Evolutionary conservation across 768 basidiomycete genomes (phyloP), one percentile per base, ranked within the genome.

Genomic region (Mycena olivaceomarginata): DNA sequence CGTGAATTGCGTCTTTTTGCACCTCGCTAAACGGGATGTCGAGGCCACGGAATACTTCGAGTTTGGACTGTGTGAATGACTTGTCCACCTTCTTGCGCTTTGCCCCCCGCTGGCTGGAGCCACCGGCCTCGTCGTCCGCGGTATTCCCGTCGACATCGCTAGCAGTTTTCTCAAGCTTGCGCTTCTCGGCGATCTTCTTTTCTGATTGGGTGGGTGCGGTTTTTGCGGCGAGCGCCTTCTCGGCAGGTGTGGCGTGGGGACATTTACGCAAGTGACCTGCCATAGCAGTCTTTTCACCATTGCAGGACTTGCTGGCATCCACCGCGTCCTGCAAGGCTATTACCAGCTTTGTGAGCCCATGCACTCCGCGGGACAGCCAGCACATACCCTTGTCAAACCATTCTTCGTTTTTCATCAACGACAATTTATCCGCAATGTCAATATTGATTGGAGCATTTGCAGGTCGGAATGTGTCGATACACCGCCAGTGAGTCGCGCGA

Each of bases 401-500:
- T 9, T 4, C 53, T 16, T 56, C 67, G 13, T 69, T 69, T 15
- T 56, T 41, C 51, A 59, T 70, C 68, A 60, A 37, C 9, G 68
- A 45, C 56, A 59, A 31, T 13, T 70, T 51, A 2, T 15, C 57
- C 12, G 16, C 40, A 13, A 39, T 20, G 20, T 70, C 68, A 56
- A 70, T 51, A 18, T 70, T 16, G 15, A 70, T 70, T 16, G 68
- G 41, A 16, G 56, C 41, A 40, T 59, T 37, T 16, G 39, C 41
- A 39, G 68, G 68, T 37, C 68, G 56, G 39, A 43, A 41, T 18
- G 68, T 46, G 57, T 70, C 45, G 57, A 70, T 70, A 25, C 68
- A 70, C 11, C 59, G 68, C 68, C 68, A 70, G 43, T 70, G 68
- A 16, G 68, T 70, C 22, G 68, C 67, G 37, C 68, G 40, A 46